Conservation (phyloP, 495 filamentous ascomycete genomes). For the Penicillium steckii region DNA sequence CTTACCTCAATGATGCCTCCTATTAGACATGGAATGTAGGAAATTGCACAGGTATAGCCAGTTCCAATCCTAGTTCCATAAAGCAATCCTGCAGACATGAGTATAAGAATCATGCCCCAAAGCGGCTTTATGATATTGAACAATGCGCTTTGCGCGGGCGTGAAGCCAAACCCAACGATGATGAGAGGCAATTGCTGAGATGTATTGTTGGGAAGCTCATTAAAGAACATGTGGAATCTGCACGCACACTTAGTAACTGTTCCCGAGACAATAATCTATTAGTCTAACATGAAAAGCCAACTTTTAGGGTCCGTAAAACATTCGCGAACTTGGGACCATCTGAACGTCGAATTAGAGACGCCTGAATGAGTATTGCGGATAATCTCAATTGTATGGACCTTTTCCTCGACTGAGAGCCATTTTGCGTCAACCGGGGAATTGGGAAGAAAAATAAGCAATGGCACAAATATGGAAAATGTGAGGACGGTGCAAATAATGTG, state of each 20-base stretch:
- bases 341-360: constrained; percentile 2
- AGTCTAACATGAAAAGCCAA: constrained; percentile 6
- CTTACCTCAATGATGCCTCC: constrained; percentile 7
- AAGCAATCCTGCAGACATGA: not conserved
- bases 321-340: constrained; percentile 6
- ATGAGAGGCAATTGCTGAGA: constrained; percentile 5
- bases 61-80: constrained; percentile 5
- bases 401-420: constrained; percentile 8
- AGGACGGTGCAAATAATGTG: constrained; percentile 5
- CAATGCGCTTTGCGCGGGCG: constrained; percentile 3
- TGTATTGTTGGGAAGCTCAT: constrained; percentile 8
- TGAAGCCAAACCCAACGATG: constrained; percentile 10
- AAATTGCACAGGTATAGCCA: constrained; percentile 8
- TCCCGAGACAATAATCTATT: not conserved
- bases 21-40: constrained; percentile 6
- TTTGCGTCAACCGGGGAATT: constrained; percentile 6
- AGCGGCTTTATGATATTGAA: constrained; percentile 10
- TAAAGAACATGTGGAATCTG: constrained; percentile 11
- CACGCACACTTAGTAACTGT: not conserved
- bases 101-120: constrained; percentile 5
- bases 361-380: constrained; percentile 4
- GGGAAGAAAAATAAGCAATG: constrained; percentile 5
- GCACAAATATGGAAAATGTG: constrained; percentile 7
- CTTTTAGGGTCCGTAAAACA: constrained; percentile 4
- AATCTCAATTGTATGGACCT: constrained; percentile 11